Evolutionary conservation across 148 eudicot genomes (phyloP).

Genomic region (Talinum fruticosum): DNA sequence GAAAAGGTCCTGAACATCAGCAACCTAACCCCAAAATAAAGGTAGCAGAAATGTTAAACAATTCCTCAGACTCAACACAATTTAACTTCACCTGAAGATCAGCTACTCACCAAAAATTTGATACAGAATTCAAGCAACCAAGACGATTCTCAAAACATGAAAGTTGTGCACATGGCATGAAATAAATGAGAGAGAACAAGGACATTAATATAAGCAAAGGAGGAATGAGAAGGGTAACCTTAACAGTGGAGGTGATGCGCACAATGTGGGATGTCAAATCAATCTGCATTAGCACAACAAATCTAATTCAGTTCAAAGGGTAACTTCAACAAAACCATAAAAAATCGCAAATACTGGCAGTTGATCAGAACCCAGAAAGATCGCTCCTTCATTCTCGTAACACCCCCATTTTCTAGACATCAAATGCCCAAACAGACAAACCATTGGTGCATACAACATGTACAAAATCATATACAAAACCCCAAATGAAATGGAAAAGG

Average conservation of each 20-base stretch:
- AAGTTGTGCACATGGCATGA: not conserved
- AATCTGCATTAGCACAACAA: slow-evolving; percentile 53
- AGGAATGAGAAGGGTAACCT: slow-evolving; percentile 38
- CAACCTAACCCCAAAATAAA: no score
- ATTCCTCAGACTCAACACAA: not conserved
- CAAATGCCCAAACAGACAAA: not conserved
- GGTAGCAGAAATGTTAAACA: not conserved
- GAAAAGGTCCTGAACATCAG: not conserved
- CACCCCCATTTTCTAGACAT: not conserved
- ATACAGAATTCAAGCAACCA: not conserved
- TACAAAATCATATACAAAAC: not conserved
- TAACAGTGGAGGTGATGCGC: slow-evolving; percentile 53
- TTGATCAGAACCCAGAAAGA: not conserved
- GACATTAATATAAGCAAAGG: not conserved
- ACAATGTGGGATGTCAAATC: slow-evolving; percentile 86
- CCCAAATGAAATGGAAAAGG: not conserved
- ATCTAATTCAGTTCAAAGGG: slow-evolving; percentile 9
- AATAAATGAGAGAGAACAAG: not conserved
- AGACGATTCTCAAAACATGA: not conserved
- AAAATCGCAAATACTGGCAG: not conserved
- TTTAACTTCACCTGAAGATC: not conserved
- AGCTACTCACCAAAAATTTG: not conserved
- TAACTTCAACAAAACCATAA: not conserved
- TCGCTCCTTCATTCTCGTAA: not conserved
- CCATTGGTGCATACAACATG: not conserved